phyloP scores from a whole-genome alignment of 345 rosid genomes.

The Eucalyptus sideroxylon region DNA sequence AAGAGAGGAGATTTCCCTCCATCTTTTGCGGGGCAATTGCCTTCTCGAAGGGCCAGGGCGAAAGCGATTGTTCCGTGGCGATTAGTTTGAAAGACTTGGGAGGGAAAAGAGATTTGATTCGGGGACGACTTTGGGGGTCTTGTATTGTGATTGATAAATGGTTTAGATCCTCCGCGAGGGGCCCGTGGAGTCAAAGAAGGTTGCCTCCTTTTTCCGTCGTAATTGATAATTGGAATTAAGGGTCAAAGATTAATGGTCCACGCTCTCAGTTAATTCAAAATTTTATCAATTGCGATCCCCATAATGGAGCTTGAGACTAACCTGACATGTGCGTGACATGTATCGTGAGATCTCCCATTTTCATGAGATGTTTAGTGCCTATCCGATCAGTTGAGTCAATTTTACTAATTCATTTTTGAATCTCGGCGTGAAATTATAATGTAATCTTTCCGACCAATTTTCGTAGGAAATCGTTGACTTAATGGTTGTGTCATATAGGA shows the following conservation, averaged over 20 bases:
- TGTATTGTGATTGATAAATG: not conserved
- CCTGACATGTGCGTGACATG: not conserved
- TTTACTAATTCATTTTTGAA: not conserved
- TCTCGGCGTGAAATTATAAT: accelerated
- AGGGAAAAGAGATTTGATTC: not conserved
- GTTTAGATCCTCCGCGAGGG: not conserved
- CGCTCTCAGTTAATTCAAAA: not conserved
- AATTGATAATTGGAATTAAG: not conserved
- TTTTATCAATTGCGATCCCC: not conserved
- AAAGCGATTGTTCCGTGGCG: not conserved
- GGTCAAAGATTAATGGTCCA: not conserved
- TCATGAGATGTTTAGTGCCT: not conserved
- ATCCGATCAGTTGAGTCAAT: accelerated
- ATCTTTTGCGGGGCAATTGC: not conserved
- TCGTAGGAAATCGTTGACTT: accelerated
- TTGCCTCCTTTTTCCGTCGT: not conserved
- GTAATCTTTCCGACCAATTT: accelerated
- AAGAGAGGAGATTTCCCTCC: no score
- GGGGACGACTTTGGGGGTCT: not conserved
- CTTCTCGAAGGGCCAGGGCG: not conserved
- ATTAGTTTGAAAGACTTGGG: not conserved
- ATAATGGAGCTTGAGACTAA: not conserved
- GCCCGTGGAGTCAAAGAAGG: not conserved
- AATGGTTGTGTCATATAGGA: accelerated
- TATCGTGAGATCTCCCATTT: not conserved